Percentiles rank a stretch among this genome's conserved stretches.
These are phyloP conservation scores for Stromatinia cepivora DNA, from an alignment of 2,329 filamentous ascomycete species.

Conservation along the genomic window DNA sequence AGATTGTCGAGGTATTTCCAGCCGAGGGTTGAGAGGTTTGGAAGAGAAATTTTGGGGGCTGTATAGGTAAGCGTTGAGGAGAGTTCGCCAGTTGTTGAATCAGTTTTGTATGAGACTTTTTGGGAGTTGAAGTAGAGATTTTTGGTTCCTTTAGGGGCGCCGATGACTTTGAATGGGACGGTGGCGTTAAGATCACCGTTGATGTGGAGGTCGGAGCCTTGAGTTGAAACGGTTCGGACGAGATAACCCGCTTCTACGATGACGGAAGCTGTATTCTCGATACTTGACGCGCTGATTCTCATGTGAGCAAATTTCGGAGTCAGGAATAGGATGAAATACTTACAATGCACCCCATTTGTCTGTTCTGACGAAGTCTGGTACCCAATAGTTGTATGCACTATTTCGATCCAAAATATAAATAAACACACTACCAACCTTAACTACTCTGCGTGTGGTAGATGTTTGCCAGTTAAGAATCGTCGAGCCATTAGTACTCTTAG, in stretches of 20 bases:
- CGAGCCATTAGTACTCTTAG: constrained; percentile 44
- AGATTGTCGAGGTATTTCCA: constrained; percentile 74
- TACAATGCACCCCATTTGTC: constrained; percentile 41
- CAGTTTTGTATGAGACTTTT: constrained; percentile 41
- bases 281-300: constrained; percentile 34
- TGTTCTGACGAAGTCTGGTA: constrained; percentile 52
- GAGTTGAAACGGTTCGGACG: constrained; percentile 58
- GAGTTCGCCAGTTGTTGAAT: constrained; percentile 51
- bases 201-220: constrained; percentile 58
- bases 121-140: constrained; percentile 63
- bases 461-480: constrained; percentile 57
- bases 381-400: constrained; percentile 69
- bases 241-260: constrained; percentile 66
- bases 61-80: constrained; percentile 52
- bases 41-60: constrained; percentile 53
- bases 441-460: constrained; percentile 52
- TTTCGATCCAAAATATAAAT: constrained; percentile 55
- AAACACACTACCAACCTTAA: constrained; percentile 46
- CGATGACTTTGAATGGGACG: constrained; percentile 66
- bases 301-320: constrained; percentile 11
- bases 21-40: constrained; percentile 55
- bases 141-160: constrained; percentile 54
- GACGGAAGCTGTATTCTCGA: constrained; percentile 47
- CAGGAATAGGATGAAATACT: constrained; percentile 21
- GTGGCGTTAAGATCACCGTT: constrained; percentile 73